Evolutionary conservation across 306 rosid genomes (phyloP).

Genomic region (Medicago truncatula): MtrunA17r5.0-ANR NC_053047.1:38199501-38200000

Average conservation of each 20-base stretch:
- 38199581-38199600: constrained; percentile 25
- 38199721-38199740: constrained; percentile 44
- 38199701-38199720: constrained; percentile 45
- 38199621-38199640: constrained; percentile 27
- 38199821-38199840: constrained; percentile 9
- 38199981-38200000: no score
- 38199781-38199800: not conserved
- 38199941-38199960: not conserved
- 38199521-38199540: constrained; percentile 62
- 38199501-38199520: constrained; percentile 63
- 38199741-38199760: constrained; percentile 37
- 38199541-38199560: constrained; percentile 63
- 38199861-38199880: constrained; percentile 18
- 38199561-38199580: constrained; percentile 44
- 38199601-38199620: constrained; percentile 42
- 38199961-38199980: no score
- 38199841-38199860: constrained; percentile 11
- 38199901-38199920: constrained; percentile 15
- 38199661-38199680: constrained; percentile 41
- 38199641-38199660: constrained; percentile 46
- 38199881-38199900: not conserved
- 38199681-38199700: constrained; percentile 38
- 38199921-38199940: not conserved
- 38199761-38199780: constrained; percentile 33
- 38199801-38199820: not conserved